Base-by-base conservation (phyloP, 2,329 filamentous ascomycete species). In the Venturiaceae sp. region DNA sequence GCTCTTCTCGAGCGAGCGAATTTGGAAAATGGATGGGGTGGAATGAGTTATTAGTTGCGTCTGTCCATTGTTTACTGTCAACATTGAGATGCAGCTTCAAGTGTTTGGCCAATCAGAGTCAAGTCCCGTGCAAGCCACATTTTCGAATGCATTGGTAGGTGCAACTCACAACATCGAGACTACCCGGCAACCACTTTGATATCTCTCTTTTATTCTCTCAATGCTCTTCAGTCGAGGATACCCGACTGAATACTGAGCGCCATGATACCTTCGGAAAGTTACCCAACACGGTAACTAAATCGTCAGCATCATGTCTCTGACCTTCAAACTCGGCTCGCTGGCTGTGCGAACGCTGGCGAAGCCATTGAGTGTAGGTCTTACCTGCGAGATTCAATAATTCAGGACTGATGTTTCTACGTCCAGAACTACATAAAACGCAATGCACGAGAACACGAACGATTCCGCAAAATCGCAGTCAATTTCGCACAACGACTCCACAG, bases 351-450 rank as follows among this genome's bases (percentile, higher is more conserved):
- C 84, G 1, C 73, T 85, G 30, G 84, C 84, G 14, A 87, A 87
- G 67, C 84, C 84, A 1, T 83, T 87, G 66, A 83, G 83, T 63
- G 84, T 86, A 76, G 65, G 78, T 71, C 21, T 8, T 55, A 28
- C 37, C 50, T 11, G 11, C 30, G 6, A n/a, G 36, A 57, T 9
- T 34, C 39, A 5, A 23, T 23, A 14, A 8, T 16, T 30, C 5
- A 7, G 9, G 16, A 55, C 26, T 50, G 13, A 50, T n/a, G 13
- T 3, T 1, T 8, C 30, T 34, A 3, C n/a, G 14, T 30, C 21
- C 67, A 87, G 84, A 86, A 84, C 66, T 77, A 78, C 68, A 85
- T 88, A 69, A 87, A 87, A 70, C 76, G 76, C 57, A 83, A 86
- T 72, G 84, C 84, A 21, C 81, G 82, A 64, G 84, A 88, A 69